phyloP scores from a whole-genome alignment of 2,329 filamentous ascomycete species.

The Mollisia scopiformis region DNA sequence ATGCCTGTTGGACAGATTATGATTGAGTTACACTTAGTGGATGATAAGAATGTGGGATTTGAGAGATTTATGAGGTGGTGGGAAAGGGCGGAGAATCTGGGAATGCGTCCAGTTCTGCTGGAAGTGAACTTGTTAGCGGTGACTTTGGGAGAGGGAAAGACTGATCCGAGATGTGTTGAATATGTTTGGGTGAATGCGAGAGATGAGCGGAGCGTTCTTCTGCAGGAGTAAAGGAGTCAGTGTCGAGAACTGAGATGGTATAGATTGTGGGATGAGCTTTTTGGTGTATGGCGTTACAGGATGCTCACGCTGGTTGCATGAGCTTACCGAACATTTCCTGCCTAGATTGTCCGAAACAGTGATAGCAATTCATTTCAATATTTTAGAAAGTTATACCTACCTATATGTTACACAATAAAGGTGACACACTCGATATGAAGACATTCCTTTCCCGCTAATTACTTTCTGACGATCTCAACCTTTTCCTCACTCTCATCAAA shows the following conservation, averaged over 20 bases:
- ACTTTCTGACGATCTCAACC: not conserved
- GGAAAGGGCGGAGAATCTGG: conserved; percentile 35
- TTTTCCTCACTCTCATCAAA: conserved; percentile 32
- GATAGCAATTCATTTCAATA: no score
- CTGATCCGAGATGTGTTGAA: not conserved
- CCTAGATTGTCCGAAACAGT: no score
- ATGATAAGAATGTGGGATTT: conserved; percentile 28
- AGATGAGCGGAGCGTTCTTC: not conserved
- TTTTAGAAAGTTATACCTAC: no score
- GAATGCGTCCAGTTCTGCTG: conserved; percentile 34
- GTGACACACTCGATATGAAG: not conserved
- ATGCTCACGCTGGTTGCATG: no score
- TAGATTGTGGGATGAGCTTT: no score
- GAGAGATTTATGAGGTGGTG: conserved; percentile 33
- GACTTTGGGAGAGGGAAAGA: not conserved
- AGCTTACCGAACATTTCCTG: no score
- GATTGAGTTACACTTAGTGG: conserved; percentile 34
- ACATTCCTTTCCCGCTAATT: not conserved
- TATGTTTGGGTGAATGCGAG: not conserved
- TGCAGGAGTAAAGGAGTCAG: not conserved
- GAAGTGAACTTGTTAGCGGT: conserved; percentile 17
- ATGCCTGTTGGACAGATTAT: conserved; percentile 33
- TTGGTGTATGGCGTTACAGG: no score
- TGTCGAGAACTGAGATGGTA: no score
- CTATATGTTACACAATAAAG: not conserved